These are phyloP conservation scores for Fremontodendron californicum DNA, from an alignment of 345 rosid genomes.

Conservation along the genomic window DNA sequence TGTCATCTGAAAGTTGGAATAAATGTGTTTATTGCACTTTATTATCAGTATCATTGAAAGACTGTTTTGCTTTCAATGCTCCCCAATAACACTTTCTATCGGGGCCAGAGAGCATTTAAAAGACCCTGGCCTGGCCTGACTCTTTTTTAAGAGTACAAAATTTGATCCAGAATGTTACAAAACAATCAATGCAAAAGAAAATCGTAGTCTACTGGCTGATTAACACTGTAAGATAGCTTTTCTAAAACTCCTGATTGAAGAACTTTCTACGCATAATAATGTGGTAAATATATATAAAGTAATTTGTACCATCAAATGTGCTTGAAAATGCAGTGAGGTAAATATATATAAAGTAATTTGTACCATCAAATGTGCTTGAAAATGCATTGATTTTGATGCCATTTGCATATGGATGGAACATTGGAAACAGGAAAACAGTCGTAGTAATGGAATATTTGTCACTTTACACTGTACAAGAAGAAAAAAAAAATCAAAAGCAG, in stretches of 20 bases:
- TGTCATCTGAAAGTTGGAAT: constrained; percentile 45
- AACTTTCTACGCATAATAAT: neutral
- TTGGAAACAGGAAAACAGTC: constrained; percentile 1
- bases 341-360: too few species aligned
- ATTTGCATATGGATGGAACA: neutral
- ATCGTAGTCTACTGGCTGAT: too few species aligned
- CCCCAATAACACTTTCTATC: constrained; percentile 20
- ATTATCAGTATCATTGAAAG: constrained; percentile 37
- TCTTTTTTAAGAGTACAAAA: too few species aligned
- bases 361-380: neutral
- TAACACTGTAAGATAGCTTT: constrained; percentile 4
- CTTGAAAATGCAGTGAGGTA: neutral
- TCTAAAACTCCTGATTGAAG: neutral
- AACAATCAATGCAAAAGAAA: too few species aligned
- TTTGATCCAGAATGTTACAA: too few species aligned
- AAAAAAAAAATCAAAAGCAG: neutral
- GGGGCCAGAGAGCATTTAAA: constrained; percentile 27
- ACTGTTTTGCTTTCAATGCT: constrained; percentile 41
- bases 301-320: neutral
- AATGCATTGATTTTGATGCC: constrained; percentile 1
- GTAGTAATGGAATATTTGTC: neutral
- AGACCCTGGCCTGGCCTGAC: neutral
- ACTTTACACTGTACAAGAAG: neutral
- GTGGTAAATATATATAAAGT: too few species aligned
- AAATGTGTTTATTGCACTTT: constrained; percentile 50